Evolutionary conservation across 495 filamentous ascomycete genomes (phyloP).

Genomic region (Aspergillus nidulans): DNA sequence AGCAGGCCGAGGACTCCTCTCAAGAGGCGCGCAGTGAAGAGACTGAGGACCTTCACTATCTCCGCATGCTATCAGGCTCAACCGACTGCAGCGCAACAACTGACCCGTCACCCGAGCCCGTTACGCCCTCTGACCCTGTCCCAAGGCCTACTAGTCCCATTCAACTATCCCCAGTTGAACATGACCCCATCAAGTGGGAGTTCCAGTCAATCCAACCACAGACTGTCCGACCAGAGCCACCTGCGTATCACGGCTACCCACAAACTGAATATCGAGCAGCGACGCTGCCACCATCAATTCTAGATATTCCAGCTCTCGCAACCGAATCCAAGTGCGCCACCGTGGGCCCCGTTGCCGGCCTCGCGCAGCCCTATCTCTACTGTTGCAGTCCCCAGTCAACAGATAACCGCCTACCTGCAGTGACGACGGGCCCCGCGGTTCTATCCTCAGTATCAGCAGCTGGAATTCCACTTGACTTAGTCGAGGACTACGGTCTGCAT

Average conservation of each 20-base stretch:
- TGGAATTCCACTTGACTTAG: slow-evolving; percentile 24
- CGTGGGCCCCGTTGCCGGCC: slow-evolving; percentile 2
- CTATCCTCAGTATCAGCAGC: slow-evolving; percentile 15
- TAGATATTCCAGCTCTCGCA: slow-evolving; percentile 17
- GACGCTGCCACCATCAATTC: slow-evolving; percentile 16
- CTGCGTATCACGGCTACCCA: slow-evolving; percentile 21
- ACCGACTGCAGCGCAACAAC: slow-evolving; percentile 39
- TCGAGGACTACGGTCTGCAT: slow-evolving; percentile 27
- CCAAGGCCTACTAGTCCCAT: slow-evolving; percentile 24
- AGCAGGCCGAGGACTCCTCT: slow-evolving; percentile 43
- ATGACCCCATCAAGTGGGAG: slow-evolving; percentile 33
- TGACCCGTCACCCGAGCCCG: slow-evolving; percentile 40
- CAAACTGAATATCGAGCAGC: slow-evolving; percentile 25
- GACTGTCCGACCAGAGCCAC: neutral
- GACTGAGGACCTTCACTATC: slow-evolving; percentile 35
- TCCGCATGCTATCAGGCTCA: slow-evolving; percentile 36
- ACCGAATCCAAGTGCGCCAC: slow-evolving; percentile 21
- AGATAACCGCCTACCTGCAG: slow-evolving; percentile 13
- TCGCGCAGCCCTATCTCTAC: slow-evolving; percentile 17
- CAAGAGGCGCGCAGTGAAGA: slow-evolving; percentile 35
- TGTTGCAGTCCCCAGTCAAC: slow-evolving; percentile 12
- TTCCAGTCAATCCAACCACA: slow-evolving; percentile 24
- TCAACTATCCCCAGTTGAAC: slow-evolving; percentile 17
- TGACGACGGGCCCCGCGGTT: slow-evolving; percentile 9
- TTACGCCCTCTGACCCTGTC: slow-evolving; percentile 35